phyloP scores from a whole-genome alignment of 208 protist species.

The Trypanosoma melophagium region DNA sequence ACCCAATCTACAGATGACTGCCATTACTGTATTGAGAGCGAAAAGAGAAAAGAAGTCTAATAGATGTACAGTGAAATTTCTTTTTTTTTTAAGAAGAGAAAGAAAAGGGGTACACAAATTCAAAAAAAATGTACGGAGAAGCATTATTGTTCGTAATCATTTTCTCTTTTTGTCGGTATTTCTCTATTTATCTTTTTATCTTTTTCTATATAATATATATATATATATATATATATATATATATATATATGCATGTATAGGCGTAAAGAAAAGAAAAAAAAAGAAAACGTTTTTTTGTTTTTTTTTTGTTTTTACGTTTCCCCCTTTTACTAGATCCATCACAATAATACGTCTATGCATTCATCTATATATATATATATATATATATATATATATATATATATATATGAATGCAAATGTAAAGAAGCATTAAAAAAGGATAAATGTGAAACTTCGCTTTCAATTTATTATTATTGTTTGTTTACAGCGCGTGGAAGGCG shows the following conservation, averaged over 20 bases:
- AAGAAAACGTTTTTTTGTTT: constrained; percentile 23
- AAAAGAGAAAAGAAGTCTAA: too few species aligned
- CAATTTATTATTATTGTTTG: too few species aligned
- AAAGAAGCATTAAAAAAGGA: too few species aligned
- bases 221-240: constrained; percentile 4
- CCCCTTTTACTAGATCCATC: too few species aligned
- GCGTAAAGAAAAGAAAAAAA: constrained; percentile 11
- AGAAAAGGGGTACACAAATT: too few species aligned
- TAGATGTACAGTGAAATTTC: too few species aligned
- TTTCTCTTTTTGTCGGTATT: neutral
- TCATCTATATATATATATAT: constrained; percentile 21
- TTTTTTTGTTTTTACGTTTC: constrained; percentile 26
- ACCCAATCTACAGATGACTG: too few species aligned
- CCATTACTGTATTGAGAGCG: too few species aligned
- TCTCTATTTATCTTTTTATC: neutral
- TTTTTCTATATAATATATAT: neutral
- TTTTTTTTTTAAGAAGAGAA: too few species aligned
- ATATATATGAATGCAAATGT: constrained; percentile 13
- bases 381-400: constrained; percentile 22
- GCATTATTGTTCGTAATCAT: neutral
- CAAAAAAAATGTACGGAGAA: constrained; percentile 7
- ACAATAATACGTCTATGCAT: constrained; percentile 14
- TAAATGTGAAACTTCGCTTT: too few species aligned
- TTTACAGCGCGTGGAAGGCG: too few species aligned
- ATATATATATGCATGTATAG: neutral